A percentile compares a stretch with the other conserved stretches of the same genome.
phyloP scores from a whole-genome alignment of 2,329 filamentous ascomycete genomes.

The Ustulina deusta region DNA sequence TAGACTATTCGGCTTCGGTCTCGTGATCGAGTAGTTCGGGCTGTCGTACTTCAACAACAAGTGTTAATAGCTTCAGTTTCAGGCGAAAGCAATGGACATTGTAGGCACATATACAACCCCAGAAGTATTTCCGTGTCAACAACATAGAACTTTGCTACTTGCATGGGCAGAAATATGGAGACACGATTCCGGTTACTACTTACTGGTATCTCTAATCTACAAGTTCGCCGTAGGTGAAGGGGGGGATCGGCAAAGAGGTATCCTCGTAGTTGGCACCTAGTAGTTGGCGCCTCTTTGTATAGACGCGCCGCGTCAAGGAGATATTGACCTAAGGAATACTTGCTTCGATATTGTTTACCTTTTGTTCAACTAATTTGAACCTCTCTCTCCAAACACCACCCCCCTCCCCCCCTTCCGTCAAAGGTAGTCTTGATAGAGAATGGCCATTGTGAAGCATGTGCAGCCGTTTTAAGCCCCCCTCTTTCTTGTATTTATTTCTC shows the following conservation, averaged over 20 bases:
- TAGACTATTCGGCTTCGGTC: constrained; percentile 43
- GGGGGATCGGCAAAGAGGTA: constrained; percentile 37
- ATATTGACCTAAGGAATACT: constrained; percentile 23
- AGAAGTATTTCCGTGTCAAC: background rate
- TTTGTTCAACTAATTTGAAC: background rate
- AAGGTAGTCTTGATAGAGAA: background rate
- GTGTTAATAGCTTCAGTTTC: background rate
- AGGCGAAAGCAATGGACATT: background rate
- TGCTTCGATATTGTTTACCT: background rate
- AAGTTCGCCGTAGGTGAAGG: constrained; percentile 47
- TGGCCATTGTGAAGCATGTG: background rate
- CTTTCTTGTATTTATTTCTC: constrained; percentile 8
- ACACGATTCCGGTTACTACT: background rate
- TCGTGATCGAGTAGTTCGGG: constrained; percentile 45
- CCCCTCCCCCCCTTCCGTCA: too few species aligned
- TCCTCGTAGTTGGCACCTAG: constrained; percentile 34
- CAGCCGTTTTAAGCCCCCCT: background rate
- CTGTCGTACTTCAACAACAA: constrained; percentile 39
- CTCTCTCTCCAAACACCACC: background rate
- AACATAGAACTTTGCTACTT: background rate
- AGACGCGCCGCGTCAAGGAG: constrained; percentile 28
- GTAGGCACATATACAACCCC: background rate
- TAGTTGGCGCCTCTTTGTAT: constrained; percentile 31
- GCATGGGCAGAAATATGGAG: background rate
- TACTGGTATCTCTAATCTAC: constrained; percentile 50